A percentile compares a stretch with the other conserved stretches of the same genome.
Conservation (phyloP, 2,329 filamentous ascomycete species). For the Dothistroma pini region DNA sequence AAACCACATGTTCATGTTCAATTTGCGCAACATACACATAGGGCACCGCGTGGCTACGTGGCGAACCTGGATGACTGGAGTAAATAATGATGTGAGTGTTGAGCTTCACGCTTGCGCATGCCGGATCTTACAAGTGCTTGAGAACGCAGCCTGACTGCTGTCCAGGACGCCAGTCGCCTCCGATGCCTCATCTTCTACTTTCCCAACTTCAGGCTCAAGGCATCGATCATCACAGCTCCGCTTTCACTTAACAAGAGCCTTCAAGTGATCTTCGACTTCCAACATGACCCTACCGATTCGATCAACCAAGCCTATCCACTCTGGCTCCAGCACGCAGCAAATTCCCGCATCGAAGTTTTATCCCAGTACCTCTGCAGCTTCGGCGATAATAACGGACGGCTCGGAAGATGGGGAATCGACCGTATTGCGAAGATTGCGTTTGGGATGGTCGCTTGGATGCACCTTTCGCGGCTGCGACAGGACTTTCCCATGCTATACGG, state of each 20-base stretch:
- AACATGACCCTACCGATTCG: neutral
- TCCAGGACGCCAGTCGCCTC: neutral
- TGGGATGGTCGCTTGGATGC: conserved; percentile 2
- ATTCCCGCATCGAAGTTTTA: neutral
- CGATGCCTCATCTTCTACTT: neutral
- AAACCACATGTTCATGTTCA: neutral
- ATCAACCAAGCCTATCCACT: neutral
- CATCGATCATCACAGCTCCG: neutral
- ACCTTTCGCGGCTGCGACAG: neutral
- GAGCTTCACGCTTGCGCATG: neutral
- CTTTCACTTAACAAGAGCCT: neutral
- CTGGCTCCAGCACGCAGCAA: neutral
- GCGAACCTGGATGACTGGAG: neutral
- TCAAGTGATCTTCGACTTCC: neutral
- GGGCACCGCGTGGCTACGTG: neutral
- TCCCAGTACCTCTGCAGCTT: neutral
- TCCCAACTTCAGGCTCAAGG: neutral
- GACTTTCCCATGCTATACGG: neutral
- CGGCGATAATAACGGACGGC: neutral
- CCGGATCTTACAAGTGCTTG: neutral
- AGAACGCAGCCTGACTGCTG: neutral
- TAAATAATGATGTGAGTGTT: neutral
- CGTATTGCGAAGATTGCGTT: conserved; percentile 7
- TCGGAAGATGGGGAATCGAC: neutral
- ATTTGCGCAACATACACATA: neutral